Evolutionary conservation across 345 rosid genomes (phyloP).

Genomic region (Brassica juncea): DNA sequence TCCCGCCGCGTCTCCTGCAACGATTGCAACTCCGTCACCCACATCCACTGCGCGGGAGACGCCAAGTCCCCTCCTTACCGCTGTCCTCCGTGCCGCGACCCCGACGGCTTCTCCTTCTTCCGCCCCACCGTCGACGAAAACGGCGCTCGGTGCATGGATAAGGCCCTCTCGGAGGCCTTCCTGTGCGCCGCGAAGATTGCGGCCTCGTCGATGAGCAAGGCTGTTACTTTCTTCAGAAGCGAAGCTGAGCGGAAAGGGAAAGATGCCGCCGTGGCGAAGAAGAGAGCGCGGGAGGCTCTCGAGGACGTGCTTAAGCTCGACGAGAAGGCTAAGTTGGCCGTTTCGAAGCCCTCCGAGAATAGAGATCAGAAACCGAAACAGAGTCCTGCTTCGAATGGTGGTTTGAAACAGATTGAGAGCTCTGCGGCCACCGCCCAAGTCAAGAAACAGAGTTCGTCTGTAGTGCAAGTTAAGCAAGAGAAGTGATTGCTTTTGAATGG

Average conservation of each 20-base stretch:
- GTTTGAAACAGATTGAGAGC: slow-evolving; percentile 23
- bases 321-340: slow-evolving; percentile 9
- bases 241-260: slow-evolving; percentile 60
- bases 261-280: slow-evolving; percentile 66
- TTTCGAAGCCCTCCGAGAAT: slow-evolving; percentile 11
- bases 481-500: slow-evolving; percentile 2
- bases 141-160: slow-evolving; percentile 38
- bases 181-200: slow-evolving; percentile 71
- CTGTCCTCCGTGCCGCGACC: slow-evolving; percentile 58
- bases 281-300: slow-evolving; percentile 73
- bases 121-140: background rate
- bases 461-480: slow-evolving; percentile 27
- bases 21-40: slow-evolving; percentile 59
- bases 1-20: slow-evolving; percentile 60
- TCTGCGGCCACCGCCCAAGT: background rate
- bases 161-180: slow-evolving; percentile 45
- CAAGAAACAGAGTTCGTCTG: background rate
- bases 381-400: slow-evolving; percentile 21
- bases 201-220: slow-evolving; percentile 56
- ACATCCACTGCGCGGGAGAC: slow-evolving; percentile 57
- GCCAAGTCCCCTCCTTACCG: slow-evolving; percentile 41
- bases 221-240: slow-evolving; percentile 38
- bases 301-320: slow-evolving; percentile 45
- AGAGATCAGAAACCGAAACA: slow-evolving; percentile 29
- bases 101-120: slow-evolving; percentile 49